A percentile compares a stretch with the other conserved stretches of the same genome.
phyloP scores from a whole-genome alignment of 352 stramenopile species.

The Phytophthora colocasiae region DNA sequence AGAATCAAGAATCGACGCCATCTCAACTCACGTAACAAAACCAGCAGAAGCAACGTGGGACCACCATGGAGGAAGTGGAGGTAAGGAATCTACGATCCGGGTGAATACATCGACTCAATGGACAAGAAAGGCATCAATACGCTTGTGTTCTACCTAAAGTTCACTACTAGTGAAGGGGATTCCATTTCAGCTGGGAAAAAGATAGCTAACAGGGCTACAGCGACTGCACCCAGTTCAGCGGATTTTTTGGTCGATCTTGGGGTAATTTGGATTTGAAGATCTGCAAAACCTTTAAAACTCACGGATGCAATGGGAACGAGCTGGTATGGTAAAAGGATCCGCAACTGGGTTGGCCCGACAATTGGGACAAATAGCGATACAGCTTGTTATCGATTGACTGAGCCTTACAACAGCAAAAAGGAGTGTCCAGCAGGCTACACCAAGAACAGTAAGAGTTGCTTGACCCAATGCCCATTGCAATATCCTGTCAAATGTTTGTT shows the following conservation, averaged over 20 bases:
- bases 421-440: slow-evolving; percentile 24
- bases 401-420: slow-evolving; percentile 10
- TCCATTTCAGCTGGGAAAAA: slow-evolving; percentile 19
- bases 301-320: slow-evolving; percentile 30
- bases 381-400: slow-evolving; percentile 22
- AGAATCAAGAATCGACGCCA: slow-evolving; percentile 11
- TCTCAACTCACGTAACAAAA: slow-evolving; percentile 12
- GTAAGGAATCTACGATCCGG: slow-evolving; percentile 1
- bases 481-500: slow-evolving; percentile 65
- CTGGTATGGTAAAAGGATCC: slow-evolving; percentile 37
- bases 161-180: slow-evolving; percentile 24
- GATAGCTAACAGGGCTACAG: slow-evolving; percentile 9
- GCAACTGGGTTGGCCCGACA: slow-evolving; percentile 37
- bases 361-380: slow-evolving; percentile 20
- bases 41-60: slow-evolving; percentile 16
- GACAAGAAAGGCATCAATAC: slow-evolving; percentile 9
- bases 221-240: too few relatives aligned
- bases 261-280: slow-evolving; percentile 35
- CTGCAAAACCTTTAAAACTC: slow-evolving; percentile 15
- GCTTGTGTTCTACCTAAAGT: slow-evolving; percentile 28
- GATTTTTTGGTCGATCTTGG: too few relatives aligned
- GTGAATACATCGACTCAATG: slow-evolving; percentile 32
- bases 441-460: slow-evolving; percentile 4
- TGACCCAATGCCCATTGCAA: slow-evolving; percentile 51
- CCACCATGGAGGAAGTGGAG: slow-evolving; percentile 28